These are phyloP conservation scores for Aegilops tauschii DNA, from an alignment of 176 grass and related monocot species.

Conservation along the genomic window DNA sequence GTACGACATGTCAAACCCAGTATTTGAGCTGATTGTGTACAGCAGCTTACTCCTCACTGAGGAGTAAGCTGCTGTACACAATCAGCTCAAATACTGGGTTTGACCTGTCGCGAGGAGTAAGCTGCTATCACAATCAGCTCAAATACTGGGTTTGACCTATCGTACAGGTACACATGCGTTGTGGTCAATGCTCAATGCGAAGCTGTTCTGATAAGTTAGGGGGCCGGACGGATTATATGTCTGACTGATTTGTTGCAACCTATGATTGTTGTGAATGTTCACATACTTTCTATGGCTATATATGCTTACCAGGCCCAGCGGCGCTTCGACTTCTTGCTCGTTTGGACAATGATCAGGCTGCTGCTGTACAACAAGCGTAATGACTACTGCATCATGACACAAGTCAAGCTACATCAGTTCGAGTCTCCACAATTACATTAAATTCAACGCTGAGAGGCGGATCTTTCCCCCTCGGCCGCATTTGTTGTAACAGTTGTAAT, in stretches of 20 bases:
- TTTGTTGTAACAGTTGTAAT: no score
- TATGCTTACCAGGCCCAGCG: background rate
- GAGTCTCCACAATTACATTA: no score
- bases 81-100: no score
- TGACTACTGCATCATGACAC: no score
- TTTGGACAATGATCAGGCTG: background rate
- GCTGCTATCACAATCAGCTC: background rate
- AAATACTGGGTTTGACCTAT: no score
- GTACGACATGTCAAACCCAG: slow-evolving; percentile 81
- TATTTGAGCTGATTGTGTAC: slow-evolving; percentile 80
- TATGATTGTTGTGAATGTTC: background rate
- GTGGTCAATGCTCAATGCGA: background rate
- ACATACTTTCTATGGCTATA: background rate
- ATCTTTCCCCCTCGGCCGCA: no score
- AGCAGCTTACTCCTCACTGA: slow-evolving; percentile 91
- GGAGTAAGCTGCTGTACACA: no score
- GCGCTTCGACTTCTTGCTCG: background rate
- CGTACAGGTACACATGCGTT: background rate
- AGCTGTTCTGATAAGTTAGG: background rate
- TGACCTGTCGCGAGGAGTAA: no score
- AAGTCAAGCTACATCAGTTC: no score
- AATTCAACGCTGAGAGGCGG: no score
- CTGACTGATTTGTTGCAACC: background rate
- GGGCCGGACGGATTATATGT: background rate
- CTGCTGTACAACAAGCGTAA: background rate